phyloP scores from a whole-genome alignment of 169 alveolate genomes.

The Cryptosporidium ubiquitum region DNA sequence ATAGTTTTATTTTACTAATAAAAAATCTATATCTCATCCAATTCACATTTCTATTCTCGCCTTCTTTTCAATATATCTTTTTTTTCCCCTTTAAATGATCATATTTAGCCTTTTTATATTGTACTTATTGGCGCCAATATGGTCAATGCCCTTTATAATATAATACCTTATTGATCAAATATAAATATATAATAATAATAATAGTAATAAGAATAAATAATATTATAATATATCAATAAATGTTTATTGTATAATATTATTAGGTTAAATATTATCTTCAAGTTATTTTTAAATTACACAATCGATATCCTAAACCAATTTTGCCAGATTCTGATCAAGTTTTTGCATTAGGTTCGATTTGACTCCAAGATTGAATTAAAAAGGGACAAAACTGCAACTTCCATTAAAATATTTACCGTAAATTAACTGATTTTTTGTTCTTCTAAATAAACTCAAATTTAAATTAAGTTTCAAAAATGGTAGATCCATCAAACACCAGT shows the following conservation, averaged over 20 bases:
- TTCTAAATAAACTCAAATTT: not conserved
- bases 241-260: too few species aligned
- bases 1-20: not conserved
- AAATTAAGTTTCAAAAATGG: not conserved
- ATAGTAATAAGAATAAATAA: not conserved
- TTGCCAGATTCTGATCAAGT: not conserved
- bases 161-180: not conserved
- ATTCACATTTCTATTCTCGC: not conserved
- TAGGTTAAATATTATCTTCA: not conserved
- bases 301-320: not conserved
- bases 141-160: not conserved
- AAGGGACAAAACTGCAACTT: not conserved
- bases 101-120: not conserved
- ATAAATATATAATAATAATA: not conserved
- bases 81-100: not conserved
- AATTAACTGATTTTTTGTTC: not conserved
- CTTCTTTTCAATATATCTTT: not conserved
- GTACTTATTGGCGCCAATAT: slow-evolving; percentile 18
- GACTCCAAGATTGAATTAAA: not conserved
- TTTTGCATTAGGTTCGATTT: not conserved
- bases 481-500: not conserved
- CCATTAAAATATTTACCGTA: not conserved
- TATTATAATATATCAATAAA: too few species aligned
- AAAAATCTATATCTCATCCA: not conserved
- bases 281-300: not conserved